Conservation (phyloP, 805 yeast genomes). For the Candida tibetensis region DNA sequence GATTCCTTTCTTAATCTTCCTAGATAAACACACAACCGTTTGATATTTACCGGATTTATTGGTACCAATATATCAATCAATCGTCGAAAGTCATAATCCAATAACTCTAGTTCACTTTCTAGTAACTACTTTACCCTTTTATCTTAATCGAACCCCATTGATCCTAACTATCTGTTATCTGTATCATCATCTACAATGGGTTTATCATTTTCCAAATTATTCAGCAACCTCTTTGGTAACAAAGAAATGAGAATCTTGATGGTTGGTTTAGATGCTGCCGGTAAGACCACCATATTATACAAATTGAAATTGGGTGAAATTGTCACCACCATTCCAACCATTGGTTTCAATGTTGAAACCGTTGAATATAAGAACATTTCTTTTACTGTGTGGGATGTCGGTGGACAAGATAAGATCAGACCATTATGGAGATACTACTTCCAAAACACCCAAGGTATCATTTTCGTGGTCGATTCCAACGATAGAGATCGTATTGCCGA, state of each 20-base stretch:
- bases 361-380: slow-evolving; percentile 43
- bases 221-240: slow-evolving; percentile 40
- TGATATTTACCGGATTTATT: not conserved
- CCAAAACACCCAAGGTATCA: slow-evolving; percentile 44
- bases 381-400: slow-evolving; percentile 44
- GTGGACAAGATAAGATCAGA: slow-evolving; percentile 44
- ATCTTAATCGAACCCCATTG: not conserved
- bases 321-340: slow-evolving; percentile 43
- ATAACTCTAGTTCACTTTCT: not conserved
- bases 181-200: slow-evolving; percentile 25
- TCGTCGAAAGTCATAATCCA: not conserved
- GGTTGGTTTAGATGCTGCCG: slow-evolving; percentile 46
- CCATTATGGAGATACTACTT: slow-evolving; percentile 45
- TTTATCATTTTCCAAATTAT: slow-evolving; percentile 38
- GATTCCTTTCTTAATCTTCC: slow-evolving; percentile 1
- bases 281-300: slow-evolving; percentile 42
- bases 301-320: slow-evolving; percentile 43
- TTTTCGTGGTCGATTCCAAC: slow-evolving; percentile 42
- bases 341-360: slow-evolving; percentile 43
- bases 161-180: not conserved
- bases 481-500: slow-evolving; percentile 44
- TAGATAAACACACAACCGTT: not conserved
- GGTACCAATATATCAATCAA: not conserved
- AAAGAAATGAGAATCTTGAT: slow-evolving; percentile 44
- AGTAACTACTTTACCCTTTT: too few relatives aligned